Percentiles rank a stretch among this genome's conserved stretches.
These are phyloP conservation scores for Teratosphaeria zuluensis DNA, from an alignment of 2,329 filamentous ascomycete genomes.

Conservation along the genomic window DNA sequence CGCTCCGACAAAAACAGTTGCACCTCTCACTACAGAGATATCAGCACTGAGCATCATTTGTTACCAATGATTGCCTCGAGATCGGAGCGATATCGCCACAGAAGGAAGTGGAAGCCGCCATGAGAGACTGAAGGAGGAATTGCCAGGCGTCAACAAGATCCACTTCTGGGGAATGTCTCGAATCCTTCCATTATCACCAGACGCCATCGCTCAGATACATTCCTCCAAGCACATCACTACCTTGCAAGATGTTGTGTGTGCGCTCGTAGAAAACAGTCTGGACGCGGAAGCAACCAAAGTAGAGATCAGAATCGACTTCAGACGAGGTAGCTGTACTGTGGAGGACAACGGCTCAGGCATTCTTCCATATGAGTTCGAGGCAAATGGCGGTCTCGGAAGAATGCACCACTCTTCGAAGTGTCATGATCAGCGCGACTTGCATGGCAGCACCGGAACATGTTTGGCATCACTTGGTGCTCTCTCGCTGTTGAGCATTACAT, in stretches of 20 bases:
- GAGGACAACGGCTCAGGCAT: slow-evolving; percentile 84
- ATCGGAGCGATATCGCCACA: background rate
- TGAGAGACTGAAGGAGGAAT: background rate
- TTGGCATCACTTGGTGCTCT: slow-evolving; percentile 66
- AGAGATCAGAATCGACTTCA: slow-evolving; percentile 62
- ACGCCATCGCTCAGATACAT: slow-evolving; percentile 55
- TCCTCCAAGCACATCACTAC: slow-evolving; percentile 74
- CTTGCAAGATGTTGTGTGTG: slow-evolving; percentile 60
- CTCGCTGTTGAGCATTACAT: slow-evolving; percentile 67
- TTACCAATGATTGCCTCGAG: background rate
- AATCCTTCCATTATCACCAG: slow-evolving; percentile 18
- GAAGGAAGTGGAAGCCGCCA: slow-evolving; percentile 1
- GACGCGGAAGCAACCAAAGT: slow-evolving; percentile 66
- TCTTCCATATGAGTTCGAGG: slow-evolving; percentile 58
- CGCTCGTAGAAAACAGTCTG: slow-evolving; percentile 72
- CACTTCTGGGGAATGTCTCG: slow-evolving; percentile 7
- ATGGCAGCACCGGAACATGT: slow-evolving; percentile 66
- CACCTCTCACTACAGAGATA: background rate
- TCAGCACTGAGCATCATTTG: background rate
- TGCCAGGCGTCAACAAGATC: too few relatives aligned
- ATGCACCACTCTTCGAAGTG: slow-evolving; percentile 64
- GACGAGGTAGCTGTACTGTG: slow-evolving; percentile 63
- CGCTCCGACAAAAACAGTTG: background rate
- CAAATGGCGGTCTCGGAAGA: slow-evolving; percentile 61
- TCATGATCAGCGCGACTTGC: slow-evolving; percentile 29